Conservation (phyloP, 2,329 filamentous ascomycete species). For the Helicocarpus griseus region DNA sequence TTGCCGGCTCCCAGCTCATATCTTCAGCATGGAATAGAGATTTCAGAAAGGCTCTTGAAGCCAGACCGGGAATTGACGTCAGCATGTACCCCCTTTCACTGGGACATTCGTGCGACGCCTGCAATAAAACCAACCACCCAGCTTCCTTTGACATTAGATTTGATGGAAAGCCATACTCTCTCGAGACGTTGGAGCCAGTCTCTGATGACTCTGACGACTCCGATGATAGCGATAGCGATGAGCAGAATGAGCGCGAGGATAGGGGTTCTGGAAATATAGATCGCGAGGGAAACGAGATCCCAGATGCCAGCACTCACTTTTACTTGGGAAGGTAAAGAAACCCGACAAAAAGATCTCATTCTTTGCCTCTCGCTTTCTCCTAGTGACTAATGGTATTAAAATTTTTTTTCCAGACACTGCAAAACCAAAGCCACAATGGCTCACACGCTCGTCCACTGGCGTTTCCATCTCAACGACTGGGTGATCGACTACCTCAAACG, state of each 20-base stretch:
- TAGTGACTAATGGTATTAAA: neutral
- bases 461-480: slow-evolving; percentile 61
- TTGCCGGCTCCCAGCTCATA: slow-evolving; percentile 60
- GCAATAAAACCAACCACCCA: slow-evolving; percentile 59
- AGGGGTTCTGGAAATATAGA: slow-evolving; percentile 29
- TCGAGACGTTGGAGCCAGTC: slow-evolving; percentile 56
- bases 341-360: neutral
- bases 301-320: slow-evolving; percentile 38
- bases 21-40: slow-evolving; percentile 60
- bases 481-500: slow-evolving; percentile 53
- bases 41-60: slow-evolving; percentile 57
- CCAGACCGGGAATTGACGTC: slow-evolving; percentile 53
- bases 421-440: slow-evolving; percentile 57
- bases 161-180: slow-evolving; percentile 55
- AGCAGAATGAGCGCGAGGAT: slow-evolving; percentile 25
- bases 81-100: slow-evolving; percentile 35
- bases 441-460: slow-evolving; percentile 67
- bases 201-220: slow-evolving; percentile 26
- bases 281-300: slow-evolving; percentile 39
- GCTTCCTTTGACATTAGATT: slow-evolving; percentile 57
- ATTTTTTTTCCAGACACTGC: slow-evolving; percentile 39
- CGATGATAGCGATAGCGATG: slow-evolving; percentile 25
- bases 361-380: neutral
- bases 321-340: slow-evolving; percentile 41
- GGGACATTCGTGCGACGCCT: slow-evolving; percentile 55